Percentiles rank a stretch among this genome's conserved stretches.
Conservation (phyloP, 2,329 filamentous ascomycete genomes). For the Dactylellina cionopaga region DNA sequence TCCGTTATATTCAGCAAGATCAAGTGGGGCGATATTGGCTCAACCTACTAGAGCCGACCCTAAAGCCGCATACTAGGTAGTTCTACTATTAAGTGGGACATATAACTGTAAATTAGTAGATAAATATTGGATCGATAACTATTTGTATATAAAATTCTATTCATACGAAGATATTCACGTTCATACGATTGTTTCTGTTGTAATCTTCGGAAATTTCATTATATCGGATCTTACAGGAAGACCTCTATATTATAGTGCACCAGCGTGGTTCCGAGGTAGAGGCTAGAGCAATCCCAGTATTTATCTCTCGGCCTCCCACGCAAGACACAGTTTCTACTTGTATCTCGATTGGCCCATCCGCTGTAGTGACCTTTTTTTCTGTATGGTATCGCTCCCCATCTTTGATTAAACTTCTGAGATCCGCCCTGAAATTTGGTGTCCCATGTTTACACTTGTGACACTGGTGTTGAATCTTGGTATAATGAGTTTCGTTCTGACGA, state of each 20-base stretch:
- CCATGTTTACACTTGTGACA: slow-evolving; percentile 1
- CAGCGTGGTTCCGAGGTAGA: too few species aligned
- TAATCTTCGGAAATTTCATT: too few species aligned
- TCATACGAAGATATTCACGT: too few species aligned
- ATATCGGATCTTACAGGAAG: too few species aligned
- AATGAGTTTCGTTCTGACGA: neutral
- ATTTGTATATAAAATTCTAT: too few species aligned
- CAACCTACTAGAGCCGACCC: too few species aligned
- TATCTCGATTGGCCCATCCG: neutral
- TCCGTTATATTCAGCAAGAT: slow-evolving; percentile 69
- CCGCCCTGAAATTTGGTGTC: neutral
- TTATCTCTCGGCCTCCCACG: neutral
- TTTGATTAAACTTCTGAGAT: neutral
- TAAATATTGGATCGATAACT: too few species aligned
- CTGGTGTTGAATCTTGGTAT: neutral
- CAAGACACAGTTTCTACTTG: slow-evolving; percentile 21
- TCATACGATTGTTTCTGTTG: too few species aligned
- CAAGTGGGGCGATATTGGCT: slow-evolving; percentile 70
- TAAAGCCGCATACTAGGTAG: too few species aligned
- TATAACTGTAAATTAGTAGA: neutral
- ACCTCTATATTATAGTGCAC: too few species aligned
- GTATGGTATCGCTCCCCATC: neutral
- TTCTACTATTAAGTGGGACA: slow-evolving; percentile 3
- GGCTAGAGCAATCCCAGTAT: neutral
- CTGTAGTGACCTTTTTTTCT: neutral